Evolutionary conservation across 345 rosid genomes (phyloP), one percentile per base, ranked within the genome.

Genomic region (Eucalyptus curtisii): DNA sequence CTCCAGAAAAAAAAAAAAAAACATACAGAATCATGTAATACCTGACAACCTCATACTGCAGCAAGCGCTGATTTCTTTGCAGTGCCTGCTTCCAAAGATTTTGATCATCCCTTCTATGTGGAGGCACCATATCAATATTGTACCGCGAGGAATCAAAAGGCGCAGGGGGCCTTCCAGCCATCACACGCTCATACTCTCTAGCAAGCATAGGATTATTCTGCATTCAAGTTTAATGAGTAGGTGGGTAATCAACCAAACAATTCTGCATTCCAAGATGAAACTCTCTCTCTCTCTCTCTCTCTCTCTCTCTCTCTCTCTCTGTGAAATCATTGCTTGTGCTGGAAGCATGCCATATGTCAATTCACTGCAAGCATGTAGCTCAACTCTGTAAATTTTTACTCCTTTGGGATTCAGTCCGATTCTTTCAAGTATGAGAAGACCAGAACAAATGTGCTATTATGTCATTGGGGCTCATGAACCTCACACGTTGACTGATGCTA

Each of bases 81-180:
- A 98, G 94, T 44, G 93, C 93, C 87, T 93, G 98, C 93, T 94
- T 98, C 99, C 98, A 97, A 76, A 97, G 95, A 92, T 93, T 90
- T 89, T 95, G 99, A 86, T 98, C 99, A 25, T 95, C 95, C 88
- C 94, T 91, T 92, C 95, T 97, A 91, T 90, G 94, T 31, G 90
- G 88, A 19, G 96, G 91, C 7, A 97, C 97, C 88, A 91, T 57
- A 79, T 98, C 99, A 88, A 93, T 90, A 89, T 95, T 95, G 92
- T 97, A 97, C 42, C 97, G 91, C 1, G 98, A 94, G 49, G 95
- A 94, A 92, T 98, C 99, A 55, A 96, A 93, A 64, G 94, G 91
- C 50, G 91, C 93, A 3, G 99, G 99, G 31, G 99, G 98, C 93
- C 93, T 97, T 89, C 99, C 99, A 10, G 98, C 98, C 89, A 98